A percentile compares a stretch with the other conserved stretches of the same genome.
Evolutionary conservation across 805 yeast species (phyloP).

Genomic region (Lipomyces yamadae): DNA sequence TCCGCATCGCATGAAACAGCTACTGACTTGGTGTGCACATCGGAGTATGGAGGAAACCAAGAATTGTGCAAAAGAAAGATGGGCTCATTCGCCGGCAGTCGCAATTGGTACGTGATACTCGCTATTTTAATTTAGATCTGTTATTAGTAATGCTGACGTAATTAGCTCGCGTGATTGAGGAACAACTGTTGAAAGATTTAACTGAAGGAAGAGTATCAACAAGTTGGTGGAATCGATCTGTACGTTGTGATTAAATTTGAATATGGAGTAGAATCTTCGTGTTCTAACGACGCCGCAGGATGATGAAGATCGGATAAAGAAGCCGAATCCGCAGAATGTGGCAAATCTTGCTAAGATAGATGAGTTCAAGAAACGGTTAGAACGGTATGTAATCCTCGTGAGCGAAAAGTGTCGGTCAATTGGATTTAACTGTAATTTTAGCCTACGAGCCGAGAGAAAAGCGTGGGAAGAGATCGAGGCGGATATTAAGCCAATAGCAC

Average conservation of each 20-base stretch:
- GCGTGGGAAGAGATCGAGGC: slow-evolving; percentile 29
- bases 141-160: neutral
- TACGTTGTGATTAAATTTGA: slow-evolving; percentile 41
- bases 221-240: slow-evolving; percentile 65
- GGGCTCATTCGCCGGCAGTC: slow-evolving; percentile 16
- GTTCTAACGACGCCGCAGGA: slow-evolving; percentile 37
- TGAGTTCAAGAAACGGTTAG: slow-evolving; percentile 53
- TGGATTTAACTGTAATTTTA: slow-evolving; percentile 4
- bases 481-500: slow-evolving; percentile 26
- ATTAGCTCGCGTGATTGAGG: slow-evolving; percentile 63
- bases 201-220: slow-evolving; percentile 63
- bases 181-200: slow-evolving; percentile 64
- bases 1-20: slow-evolving; percentile 72
- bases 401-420: neutral
- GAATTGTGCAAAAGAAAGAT: slow-evolving; percentile 25
- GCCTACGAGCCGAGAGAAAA: slow-evolving; percentile 32
- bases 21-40: slow-evolving; percentile 69
- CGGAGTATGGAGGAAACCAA: slow-evolving; percentile 49
- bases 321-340: slow-evolving; percentile 65
- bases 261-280: slow-evolving; percentile 39
- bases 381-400: slow-evolving; percentile 34
- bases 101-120: slow-evolving; percentile 10
- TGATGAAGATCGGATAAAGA: slow-evolving; percentile 36
- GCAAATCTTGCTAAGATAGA: slow-evolving; percentile 56
- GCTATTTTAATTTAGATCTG: slow-evolving; percentile 36